Conservation (phyloP, 2,329 filamentous ascomycete genomes). For the Chrysoporthe deuterocubensis region DNA sequence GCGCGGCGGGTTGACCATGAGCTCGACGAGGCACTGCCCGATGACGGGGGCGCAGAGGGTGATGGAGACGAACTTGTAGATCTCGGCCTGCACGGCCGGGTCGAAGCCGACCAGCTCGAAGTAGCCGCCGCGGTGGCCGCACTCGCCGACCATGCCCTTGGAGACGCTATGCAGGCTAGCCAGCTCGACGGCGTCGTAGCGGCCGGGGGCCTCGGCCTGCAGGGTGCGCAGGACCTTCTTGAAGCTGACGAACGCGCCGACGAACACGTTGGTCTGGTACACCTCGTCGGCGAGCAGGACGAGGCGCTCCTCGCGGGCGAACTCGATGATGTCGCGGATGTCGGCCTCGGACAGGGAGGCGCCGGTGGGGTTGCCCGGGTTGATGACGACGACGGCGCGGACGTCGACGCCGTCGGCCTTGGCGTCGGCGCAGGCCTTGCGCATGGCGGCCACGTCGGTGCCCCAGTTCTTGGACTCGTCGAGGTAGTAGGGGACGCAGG, state of each 20-base stretch:
- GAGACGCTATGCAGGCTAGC: conserved; percentile 91
- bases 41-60: conserved; percentile 94
- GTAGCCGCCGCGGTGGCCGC: conserved; percentile 95
- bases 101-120: conserved; percentile 95
- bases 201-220: conserved; percentile 73
- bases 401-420: conserved; percentile 80
- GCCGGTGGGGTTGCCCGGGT: conserved; percentile 96
- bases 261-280: conserved; percentile 98
- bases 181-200: conserved; percentile 85
- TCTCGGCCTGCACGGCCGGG: conserved; percentile 81
- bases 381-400: conserved; percentile 94
- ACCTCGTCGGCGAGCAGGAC: conserved; percentile 96
- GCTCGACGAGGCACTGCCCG: conserved; percentile 93
- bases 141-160: conserved; percentile 99
- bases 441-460: conserved; percentile 81
- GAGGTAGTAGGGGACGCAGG: conserved; percentile 90
- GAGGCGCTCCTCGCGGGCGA: conserved; percentile 82
- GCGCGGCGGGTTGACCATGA: conserved; percentile 95
- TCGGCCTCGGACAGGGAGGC: conserved; percentile 80
- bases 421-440: conserved; percentile 73
- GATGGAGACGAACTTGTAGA: conserved; percentile 99
- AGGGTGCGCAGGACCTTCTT: conserved; percentile 84
- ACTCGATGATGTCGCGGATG: conserved; percentile 82
- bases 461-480: conserved; percentile 88
- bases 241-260: conserved; percentile 93